Percentiles rank a stretch among this genome's conserved stretches.
Evolutionary conservation across 306 rosid species (phyloP).

Genomic region (Prinsepia uniflora): DNA sequence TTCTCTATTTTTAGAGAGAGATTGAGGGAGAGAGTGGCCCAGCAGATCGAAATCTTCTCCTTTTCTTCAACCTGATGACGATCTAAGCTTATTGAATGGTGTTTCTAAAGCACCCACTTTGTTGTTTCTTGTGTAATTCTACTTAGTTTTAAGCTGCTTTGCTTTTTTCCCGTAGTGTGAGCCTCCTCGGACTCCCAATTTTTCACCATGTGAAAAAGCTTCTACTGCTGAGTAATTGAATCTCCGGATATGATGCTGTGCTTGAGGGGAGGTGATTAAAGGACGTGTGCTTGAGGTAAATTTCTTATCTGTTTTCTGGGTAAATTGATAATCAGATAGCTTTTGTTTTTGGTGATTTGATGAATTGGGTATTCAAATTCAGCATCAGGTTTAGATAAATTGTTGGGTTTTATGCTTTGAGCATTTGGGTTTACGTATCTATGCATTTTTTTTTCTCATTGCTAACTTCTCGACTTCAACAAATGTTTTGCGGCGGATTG

Average conservation of each 20-base stretch:
- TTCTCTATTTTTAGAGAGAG: slow-evolving; percentile 24
- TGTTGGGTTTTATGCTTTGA: slow-evolving; percentile 28
- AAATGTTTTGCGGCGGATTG: slow-evolving; percentile 2
- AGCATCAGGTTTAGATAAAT: slow-evolving; percentile 14
- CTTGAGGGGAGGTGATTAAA: slow-evolving; percentile 35
- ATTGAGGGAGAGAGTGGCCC: slow-evolving; percentile 66
- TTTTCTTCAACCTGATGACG: slow-evolving; percentile 62
- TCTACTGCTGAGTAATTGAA: slow-evolving; percentile 44
- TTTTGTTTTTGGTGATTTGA: slow-evolving; percentile 25
- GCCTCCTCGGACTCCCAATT: slow-evolving; percentile 25
- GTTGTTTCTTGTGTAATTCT: slow-evolving; percentile 37
- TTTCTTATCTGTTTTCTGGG: slow-evolving; percentile 28
- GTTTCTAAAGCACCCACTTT: slow-evolving; percentile 52
- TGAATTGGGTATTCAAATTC: slow-evolving; percentile 31
- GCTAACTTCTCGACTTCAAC: slow-evolving; percentile 17
- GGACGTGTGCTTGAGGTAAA: slow-evolving; percentile 88
- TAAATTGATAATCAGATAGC: slow-evolving; percentile 27
- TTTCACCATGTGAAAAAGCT: slow-evolving; percentile 32
- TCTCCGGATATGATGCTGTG: slow-evolving; percentile 38
- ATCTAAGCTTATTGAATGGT: slow-evolving; percentile 74
- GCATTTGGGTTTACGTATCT: slow-evolving; percentile 18
- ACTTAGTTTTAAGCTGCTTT: slow-evolving; percentile 32
- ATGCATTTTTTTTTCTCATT: slow-evolving; percentile 35
- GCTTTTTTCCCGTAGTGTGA: slow-evolving; percentile 32
- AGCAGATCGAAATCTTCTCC: slow-evolving; percentile 71